Evolutionary conservation across 352 stramenopile species (phyloP).

Genomic region (Phytophthora fragariaefolia): DNA sequence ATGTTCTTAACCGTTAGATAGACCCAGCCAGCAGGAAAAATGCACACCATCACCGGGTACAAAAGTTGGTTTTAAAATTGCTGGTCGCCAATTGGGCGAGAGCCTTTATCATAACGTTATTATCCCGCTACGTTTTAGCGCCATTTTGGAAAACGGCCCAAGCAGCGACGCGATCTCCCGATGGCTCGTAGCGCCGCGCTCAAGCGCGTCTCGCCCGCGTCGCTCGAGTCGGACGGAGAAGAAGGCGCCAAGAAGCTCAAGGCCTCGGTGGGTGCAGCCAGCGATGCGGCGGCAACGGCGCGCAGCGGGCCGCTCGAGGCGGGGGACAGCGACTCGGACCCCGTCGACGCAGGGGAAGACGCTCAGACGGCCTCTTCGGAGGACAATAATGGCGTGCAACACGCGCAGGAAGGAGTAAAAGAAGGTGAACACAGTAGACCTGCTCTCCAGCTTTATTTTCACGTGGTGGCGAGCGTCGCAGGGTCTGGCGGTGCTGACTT

Average conservation of each 20-base stretch:
- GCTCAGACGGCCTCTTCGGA: slow-evolving; percentile 4
- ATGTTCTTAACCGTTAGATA: slow-evolving; percentile 1
- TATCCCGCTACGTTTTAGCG: slow-evolving; percentile 17
- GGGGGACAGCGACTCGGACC: slow-evolving; percentile 15
- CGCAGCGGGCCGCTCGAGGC: slow-evolving; percentile 16
- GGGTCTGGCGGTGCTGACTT: slow-evolving; percentile 11
- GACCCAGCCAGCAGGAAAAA: not conserved
- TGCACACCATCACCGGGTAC: not conserved
- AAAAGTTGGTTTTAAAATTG: not conserved
- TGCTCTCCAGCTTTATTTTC: slow-evolving; percentile 17
- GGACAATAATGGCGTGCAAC: not conserved
- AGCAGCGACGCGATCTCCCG: slow-evolving; percentile 23
- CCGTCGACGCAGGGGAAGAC: slow-evolving; percentile 24
- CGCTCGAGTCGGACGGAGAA: slow-evolving; percentile 20
- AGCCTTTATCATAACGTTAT: not conserved
- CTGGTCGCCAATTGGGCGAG: slow-evolving; percentile 16
- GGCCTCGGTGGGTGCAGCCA: not conserved
- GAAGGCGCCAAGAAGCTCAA: slow-evolving; percentile 37
- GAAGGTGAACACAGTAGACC: slow-evolving; percentile 14
- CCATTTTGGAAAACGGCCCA: slow-evolving; percentile 30
- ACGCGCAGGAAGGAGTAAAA: not conserved
- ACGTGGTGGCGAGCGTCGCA: slow-evolving; percentile 8
- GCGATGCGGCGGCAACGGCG: not conserved
- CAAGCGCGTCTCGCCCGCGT: slow-evolving; percentile 31
- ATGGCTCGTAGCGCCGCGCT: slow-evolving; percentile 34